Evolutionary conservation across 768 basidiomycete genomes (phyloP).

Genomic region (Mycena floridula): DNA sequence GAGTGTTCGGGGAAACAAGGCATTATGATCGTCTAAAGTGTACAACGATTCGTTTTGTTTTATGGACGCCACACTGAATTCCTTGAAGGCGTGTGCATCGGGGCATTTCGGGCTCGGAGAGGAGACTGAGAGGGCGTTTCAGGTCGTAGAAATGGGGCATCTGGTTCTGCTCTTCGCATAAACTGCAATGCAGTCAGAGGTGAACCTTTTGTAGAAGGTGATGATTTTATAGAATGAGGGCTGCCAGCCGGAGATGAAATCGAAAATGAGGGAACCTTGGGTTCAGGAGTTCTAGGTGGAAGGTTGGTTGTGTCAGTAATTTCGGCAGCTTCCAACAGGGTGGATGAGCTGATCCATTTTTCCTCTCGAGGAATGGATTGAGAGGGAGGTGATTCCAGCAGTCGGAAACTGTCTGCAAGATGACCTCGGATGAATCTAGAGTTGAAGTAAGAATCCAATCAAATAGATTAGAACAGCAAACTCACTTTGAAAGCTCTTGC

Average conservation of each 20-base stretch:
- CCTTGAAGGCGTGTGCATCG: conserved; percentile 41
- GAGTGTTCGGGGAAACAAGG: neutral
- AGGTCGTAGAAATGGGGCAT: conserved; percentile 44
- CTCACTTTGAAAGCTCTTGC: conserved; percentile 85
- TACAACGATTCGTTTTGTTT: conserved; percentile 3
- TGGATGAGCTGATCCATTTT: conserved; percentile 80
- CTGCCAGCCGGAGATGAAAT: conserved; percentile 54
- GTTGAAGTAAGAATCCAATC: conserved; percentile 5
- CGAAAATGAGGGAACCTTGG: conserved; percentile 62
- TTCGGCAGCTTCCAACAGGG: conserved; percentile 54
- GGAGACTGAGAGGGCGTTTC: conserved; percentile 62
- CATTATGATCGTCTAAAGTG: neutral
- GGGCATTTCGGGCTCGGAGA: conserved; percentile 33
- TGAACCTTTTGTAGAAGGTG: conserved; percentile 57
- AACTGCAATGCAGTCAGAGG: conserved; percentile 81
- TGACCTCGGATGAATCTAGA: conserved; percentile 80
- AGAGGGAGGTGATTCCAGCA: conserved; percentile 59
- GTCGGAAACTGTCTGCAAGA: conserved; percentile 76
- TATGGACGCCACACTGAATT: conserved; percentile 64
- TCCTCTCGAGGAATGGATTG: conserved; percentile 44
- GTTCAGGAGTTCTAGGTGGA: conserved; percentile 65
- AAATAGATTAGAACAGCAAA: conserved; percentile 8
- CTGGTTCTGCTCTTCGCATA: conserved; percentile 70
- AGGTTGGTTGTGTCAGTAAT: conserved; percentile 23
- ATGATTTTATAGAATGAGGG: conserved; percentile 43